Percentiles rank a stretch among this genome's conserved stretches.
Evolutionary conservation across 2,329 filamentous ascomycete species (phyloP).

Genomic region (Dothiorella sarmentorum): DNA sequence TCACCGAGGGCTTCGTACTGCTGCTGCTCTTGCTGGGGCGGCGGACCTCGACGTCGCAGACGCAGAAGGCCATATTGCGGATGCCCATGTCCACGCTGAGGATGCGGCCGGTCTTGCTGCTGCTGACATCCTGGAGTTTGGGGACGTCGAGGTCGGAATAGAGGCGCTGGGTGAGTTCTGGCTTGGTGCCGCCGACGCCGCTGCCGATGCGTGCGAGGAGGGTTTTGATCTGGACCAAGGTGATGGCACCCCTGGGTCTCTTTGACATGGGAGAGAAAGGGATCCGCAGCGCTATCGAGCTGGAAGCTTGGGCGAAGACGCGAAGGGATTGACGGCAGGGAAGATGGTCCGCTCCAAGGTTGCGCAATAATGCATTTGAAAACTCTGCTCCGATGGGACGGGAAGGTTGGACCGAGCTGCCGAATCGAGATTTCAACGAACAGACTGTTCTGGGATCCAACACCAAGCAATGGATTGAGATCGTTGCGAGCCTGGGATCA

Average conservation of each 20-base stretch:
- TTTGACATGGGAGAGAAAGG: neutral
- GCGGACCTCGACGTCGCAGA: constrained; percentile 44
- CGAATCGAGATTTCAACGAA: neutral
- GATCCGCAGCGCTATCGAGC: neutral
- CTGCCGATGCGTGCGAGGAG: constrained; percentile 61
- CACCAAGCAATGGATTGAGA: no score
- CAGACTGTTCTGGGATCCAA: no score
- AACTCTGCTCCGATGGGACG: neutral
- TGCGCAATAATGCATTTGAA: neutral
- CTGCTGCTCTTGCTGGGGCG: neutral
- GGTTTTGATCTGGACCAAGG: constrained; percentile 53
- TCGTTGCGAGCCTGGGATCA: no score
- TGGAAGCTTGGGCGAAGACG: neutral
- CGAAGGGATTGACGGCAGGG: neutral
- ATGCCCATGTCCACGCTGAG: constrained; percentile 84
- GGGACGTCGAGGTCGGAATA: constrained; percentile 33
- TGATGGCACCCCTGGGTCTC: constrained; percentile 37
- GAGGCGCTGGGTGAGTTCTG: constrained; percentile 52
- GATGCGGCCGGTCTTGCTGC: constrained; percentile 45
- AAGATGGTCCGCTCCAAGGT: neutral
- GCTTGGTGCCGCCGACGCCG: constrained; percentile 58
- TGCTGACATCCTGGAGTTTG: neutral
- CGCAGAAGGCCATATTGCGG: constrained; percentile 72
- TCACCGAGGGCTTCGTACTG: neutral
- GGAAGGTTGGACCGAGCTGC: neutral